phyloP scores from a whole-genome alignment of 495 filamentous ascomycete species.

The Neurospora sp. region DNA sequence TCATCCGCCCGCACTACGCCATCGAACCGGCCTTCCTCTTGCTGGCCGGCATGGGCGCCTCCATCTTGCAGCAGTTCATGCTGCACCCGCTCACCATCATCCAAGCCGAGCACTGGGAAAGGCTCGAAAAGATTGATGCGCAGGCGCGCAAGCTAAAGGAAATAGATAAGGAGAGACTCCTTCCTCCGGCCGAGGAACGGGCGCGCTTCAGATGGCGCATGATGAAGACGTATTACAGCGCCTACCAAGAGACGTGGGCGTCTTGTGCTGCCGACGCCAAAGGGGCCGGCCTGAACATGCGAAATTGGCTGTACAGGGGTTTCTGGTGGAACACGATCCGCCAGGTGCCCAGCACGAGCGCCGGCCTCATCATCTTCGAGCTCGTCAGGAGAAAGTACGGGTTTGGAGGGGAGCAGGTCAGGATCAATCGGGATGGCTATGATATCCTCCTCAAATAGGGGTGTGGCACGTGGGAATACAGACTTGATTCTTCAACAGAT shows the following conservation, averaged over 20 bases:
- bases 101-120: constrained; percentile 68
- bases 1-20: constrained; percentile 75
- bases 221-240: constrained; percentile 56
- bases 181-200: constrained; percentile 14
- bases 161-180: constrained; percentile 10
- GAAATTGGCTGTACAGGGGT: constrained; percentile 64
- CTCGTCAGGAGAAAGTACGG: constrained; percentile 74
- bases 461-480: neutral
- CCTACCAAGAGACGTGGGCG: constrained; percentile 66
- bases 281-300: constrained; percentile 50
- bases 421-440: constrained; percentile 52
- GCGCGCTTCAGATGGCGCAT: constrained; percentile 31
- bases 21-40: constrained; percentile 76
- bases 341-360: constrained; percentile 82
- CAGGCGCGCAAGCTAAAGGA: constrained; percentile 40
- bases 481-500: neutral
- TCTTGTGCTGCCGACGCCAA: constrained; percentile 55
- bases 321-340: constrained; percentile 66
- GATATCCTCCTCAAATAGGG: constrained; percentile 54
- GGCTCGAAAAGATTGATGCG: constrained; percentile 64
- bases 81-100: constrained; percentile 67
- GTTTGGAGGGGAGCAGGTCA: constrained; percentile 50
- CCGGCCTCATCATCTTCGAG: constrained; percentile 84
- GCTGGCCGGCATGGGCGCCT: constrained; percentile 65
- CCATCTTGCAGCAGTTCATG: constrained; percentile 65